Percentiles rank a stretch among this genome's conserved stretches.
Conservation (phyloP, 306 rosid genomes). For the Rosa persica region DNA sequence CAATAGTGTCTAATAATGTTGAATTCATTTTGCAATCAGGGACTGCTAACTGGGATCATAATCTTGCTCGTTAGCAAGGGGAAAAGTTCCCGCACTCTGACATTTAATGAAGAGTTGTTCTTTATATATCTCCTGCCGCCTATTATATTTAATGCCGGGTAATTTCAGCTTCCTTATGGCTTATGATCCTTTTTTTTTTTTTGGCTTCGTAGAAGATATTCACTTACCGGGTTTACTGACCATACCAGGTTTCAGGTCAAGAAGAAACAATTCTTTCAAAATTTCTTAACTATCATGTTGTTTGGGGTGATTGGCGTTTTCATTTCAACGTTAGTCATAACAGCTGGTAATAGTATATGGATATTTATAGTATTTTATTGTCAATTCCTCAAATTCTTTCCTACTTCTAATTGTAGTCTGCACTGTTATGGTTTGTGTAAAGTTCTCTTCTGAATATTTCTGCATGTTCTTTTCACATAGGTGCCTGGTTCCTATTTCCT, state of each 20-base stretch:
- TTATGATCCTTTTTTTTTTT: background rate
- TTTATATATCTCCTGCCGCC: conserved; percentile 97
- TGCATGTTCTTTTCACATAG: conserved; percentile 48
- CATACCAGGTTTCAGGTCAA: conserved; percentile 88
- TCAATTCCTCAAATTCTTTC: background rate
- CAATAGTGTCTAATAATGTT: background rate
- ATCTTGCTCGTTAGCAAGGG: conserved; percentile 64
- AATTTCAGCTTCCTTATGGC: conserved; percentile 24
- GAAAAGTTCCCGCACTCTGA: conserved; percentile 73
- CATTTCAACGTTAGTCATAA: conserved; percentile 58
- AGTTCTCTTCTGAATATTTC: conserved; percentile 21
- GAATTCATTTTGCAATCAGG: conserved; percentile 37
- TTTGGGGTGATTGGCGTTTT: conserved; percentile 88
- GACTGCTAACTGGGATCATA: conserved; percentile 57
- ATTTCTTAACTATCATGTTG: conserved; percentile 82
- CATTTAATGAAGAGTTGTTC: conserved; percentile 77
- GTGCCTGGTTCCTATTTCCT: conserved; percentile 87
- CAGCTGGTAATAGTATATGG: conserved; percentile 43
- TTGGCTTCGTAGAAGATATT: background rate
- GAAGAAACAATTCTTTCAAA: conserved; percentile 88
- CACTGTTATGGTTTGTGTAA: background rate
- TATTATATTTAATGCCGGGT: conserved; percentile 96
- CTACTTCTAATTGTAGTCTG: background rate
- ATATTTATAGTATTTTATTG: background rate
- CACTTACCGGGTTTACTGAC: background rate